These are phyloP conservation scores for Umbelopsis isabellina DNA, from an alignment of 192 early-diverging fungal species.

Conservation along the genomic window DNA sequence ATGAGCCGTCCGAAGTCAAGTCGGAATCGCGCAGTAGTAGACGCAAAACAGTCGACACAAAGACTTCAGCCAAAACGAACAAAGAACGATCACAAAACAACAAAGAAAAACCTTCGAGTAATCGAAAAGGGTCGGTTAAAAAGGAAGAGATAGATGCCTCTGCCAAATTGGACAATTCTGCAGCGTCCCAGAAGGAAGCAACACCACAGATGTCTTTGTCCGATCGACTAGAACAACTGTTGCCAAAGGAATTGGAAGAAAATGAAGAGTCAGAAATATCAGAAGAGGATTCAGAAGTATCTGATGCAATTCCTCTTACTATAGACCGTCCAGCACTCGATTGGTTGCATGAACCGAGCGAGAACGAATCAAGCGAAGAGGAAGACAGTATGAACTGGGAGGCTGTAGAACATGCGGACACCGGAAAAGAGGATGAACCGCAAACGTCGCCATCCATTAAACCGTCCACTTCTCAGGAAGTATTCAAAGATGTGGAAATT, in stretches of 20 bases:
- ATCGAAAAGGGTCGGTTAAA: too few relatives aligned
- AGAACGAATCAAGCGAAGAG: conserved; percentile 4
- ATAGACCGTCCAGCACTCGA: neutral
- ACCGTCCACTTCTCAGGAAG: neutral
- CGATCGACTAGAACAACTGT: neutral
- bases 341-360: conserved; percentile 10
- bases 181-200: too few relatives aligned
- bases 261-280: neutral
- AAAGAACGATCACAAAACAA: neutral
- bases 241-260: neutral
- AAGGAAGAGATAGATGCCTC: too few relatives aligned
- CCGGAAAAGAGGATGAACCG: neutral
- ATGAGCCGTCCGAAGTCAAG: neutral
- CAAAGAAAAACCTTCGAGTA: neutral
- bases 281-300: neutral
- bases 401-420: conserved; percentile 40
- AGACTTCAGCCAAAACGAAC: neutral
- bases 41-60: neutral
- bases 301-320: neutral
- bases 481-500: conserved; percentile 46
- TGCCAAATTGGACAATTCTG: too few relatives aligned
- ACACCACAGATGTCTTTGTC: too few relatives aligned
- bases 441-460: too few relatives aligned
- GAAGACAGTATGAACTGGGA: conserved; percentile 54
- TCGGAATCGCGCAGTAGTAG: conserved; percentile 19